These are phyloP conservation scores for Marsdenia floribunda DNA, from an alignment of 257 asterid species.

Conservation along the genomic window DNA sequence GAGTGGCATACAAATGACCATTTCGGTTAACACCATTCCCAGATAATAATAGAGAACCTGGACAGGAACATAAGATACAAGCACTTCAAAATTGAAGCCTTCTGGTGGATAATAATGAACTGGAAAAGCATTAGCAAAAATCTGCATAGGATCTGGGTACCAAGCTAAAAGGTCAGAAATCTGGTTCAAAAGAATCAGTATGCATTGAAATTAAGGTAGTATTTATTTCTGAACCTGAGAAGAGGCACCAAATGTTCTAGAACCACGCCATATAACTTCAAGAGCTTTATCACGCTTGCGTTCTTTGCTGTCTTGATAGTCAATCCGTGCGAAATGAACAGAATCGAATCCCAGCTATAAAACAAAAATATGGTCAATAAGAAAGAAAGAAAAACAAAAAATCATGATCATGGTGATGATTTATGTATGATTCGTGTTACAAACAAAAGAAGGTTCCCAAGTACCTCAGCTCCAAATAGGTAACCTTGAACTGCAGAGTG, in stretches of 20 bases:
- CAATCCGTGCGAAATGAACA: constrained; percentile 78
- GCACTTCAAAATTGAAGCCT: constrained; percentile 71
- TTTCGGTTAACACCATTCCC: constrained; percentile 8
- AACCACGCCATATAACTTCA: constrained; percentile 87
- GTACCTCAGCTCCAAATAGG: constrained; percentile 72
- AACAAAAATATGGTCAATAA: constrained; percentile 8
- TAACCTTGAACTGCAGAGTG: constrained; percentile 93
- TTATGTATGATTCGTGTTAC: background rate
- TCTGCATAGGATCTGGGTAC: constrained; percentile 36
- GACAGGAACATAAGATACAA: constrained; percentile 43
- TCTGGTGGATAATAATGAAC: constrained; percentile 71
- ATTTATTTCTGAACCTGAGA: constrained; percentile 43
- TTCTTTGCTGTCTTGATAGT: constrained; percentile 78
- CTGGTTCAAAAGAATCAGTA: constrained; percentile 5
- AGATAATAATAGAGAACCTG: constrained; percentile 44
- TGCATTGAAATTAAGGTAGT: constrained; percentile 1
- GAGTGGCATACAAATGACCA: background rate
- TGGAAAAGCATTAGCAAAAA: constrained; percentile 77
- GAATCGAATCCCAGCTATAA: constrained; percentile 81
- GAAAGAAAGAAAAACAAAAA: too few relatives aligned
- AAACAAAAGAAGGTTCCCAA: background rate
- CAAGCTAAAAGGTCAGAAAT: constrained; percentile 16
- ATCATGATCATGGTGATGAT: background rate
- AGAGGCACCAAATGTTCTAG: constrained; percentile 73
- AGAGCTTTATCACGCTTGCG: constrained; percentile 70